phyloP scores from a whole-genome alignment of 2,329 filamentous ascomycete genomes.

The Alternaria triticina region DNA sequence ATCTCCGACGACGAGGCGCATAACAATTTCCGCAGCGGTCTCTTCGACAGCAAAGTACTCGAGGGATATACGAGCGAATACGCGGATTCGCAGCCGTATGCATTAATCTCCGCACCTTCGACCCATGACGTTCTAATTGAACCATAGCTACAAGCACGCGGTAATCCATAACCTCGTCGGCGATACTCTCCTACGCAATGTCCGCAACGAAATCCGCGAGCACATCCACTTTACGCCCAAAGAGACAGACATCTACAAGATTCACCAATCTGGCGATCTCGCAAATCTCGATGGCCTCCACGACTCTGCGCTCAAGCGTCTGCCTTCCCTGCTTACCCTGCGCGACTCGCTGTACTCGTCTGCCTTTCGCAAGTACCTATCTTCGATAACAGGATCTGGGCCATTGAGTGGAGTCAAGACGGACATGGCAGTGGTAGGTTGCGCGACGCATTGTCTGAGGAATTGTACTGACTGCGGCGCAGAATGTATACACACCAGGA shows the following conservation, averaged over 20 bases:
- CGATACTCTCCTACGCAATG: slow-evolving; percentile 79
- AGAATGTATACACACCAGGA: slow-evolving; percentile 93
- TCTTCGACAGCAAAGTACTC: slow-evolving; percentile 47
- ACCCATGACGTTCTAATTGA: slow-evolving; percentile 6
- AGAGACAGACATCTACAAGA: slow-evolving; percentile 99
- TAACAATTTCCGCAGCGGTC: slow-evolving; percentile 46
- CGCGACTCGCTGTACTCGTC: slow-evolving; percentile 93
- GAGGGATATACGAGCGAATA: slow-evolving; percentile 45
- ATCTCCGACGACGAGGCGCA: slow-evolving; percentile 50
- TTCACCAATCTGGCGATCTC: slow-evolving; percentile 96
- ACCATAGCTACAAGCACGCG: slow-evolving; percentile 79
- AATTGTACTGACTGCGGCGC: slow-evolving; percentile 16
- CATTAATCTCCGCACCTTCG: not conserved
- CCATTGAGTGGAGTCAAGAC: slow-evolving; percentile 91
- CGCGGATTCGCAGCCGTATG: slow-evolving; percentile 49
- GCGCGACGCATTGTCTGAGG: not conserved
- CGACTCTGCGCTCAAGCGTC: slow-evolving; percentile 79
- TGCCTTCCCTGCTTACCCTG: slow-evolving; percentile 89
- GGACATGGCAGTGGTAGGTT: slow-evolving; percentile 85
- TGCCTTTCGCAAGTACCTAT: slow-evolving; percentile 86
- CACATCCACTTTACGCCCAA: slow-evolving; percentile 97
- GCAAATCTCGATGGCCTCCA: slow-evolving; percentile 96
- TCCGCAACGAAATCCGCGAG: slow-evolving; percentile 85
- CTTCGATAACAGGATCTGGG: slow-evolving; percentile 83
- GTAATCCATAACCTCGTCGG: slow-evolving; percentile 85